Base-by-base conservation (phyloP, 2,329 filamentous ascomycete genomes). In the Penicillium capsulatum region DNA sequence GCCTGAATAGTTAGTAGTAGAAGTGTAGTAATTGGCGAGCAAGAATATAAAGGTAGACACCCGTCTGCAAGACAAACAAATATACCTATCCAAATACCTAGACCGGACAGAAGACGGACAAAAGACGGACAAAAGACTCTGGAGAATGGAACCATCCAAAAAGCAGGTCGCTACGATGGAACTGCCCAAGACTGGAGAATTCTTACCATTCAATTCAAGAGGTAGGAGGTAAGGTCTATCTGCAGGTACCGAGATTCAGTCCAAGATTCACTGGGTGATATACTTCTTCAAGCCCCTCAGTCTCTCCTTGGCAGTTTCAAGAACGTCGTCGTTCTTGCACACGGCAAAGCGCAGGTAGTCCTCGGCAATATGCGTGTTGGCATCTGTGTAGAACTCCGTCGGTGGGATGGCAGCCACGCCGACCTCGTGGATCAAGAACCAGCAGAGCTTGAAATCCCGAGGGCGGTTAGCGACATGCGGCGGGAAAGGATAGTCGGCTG, bases 341-440 rank as follows among this genome's bases (percentile, higher is more conserved):
- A 98, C 89, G 0, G 92, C 92, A 62, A 97, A 97, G 16, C 92
- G 77, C 58, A 98, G 75, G 70, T 94, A 98, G 57, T 97, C 84
- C 72, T 96, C 86, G 0, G 86, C 92, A 54, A 96, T 80, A 56
- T 86, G 80, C 17, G 85, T 80, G 59, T 95, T 95, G 30, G 67
- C 70, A 13, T 87, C 82, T 0, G 91, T 96, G 64, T 96, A 97
- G 66, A 98, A 98, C 66, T 98, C 92, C 0, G 90, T 95, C 0
- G 92, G 92, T 13, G 92, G 92, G 47, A 98, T 96, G 7, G 91
- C 90, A 2, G 92, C 92, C 17, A 98, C 88, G 7, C 92, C 92
- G 14, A 98, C 74, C 71, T 98, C 91, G 64, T 90, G 90, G 67
- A 98, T 98, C 55, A 96, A 69, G 70, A 97, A 97, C 91, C 91